phyloP scores from a whole-genome alignment of 345 rosid genomes.

The Gossypium sturtianum region DNA sequence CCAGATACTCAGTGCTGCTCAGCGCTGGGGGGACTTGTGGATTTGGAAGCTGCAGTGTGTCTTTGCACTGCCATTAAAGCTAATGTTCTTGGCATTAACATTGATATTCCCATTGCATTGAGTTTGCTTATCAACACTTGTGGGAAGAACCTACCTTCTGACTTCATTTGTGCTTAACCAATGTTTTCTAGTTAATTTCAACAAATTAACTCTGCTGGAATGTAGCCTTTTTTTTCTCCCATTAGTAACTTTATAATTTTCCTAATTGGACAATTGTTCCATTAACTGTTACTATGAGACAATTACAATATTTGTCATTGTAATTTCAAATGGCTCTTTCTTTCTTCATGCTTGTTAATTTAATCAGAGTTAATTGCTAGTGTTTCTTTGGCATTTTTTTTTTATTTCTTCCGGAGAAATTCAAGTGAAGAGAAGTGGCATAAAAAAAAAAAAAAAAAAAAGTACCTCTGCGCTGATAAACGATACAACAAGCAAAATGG shows the following conservation, averaged over 20 bases:
- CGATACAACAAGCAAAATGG: no score
- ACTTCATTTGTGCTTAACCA: slow-evolving; percentile 48
- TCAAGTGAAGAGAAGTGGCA: neutral
- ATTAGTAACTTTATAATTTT: no score
- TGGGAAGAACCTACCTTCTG: slow-evolving; percentile 68
- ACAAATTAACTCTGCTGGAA: neutral
- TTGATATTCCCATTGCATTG: slow-evolving; percentile 54
- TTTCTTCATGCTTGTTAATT: neutral
- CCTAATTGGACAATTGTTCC: neutral
- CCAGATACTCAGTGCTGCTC: slow-evolving; percentile 66
- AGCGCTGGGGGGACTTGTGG: slow-evolving; percentile 47
- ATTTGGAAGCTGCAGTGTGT: slow-evolving; percentile 63
- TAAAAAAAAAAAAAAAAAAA: no score
- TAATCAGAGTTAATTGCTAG: neutral
- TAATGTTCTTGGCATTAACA: slow-evolving; percentile 53
- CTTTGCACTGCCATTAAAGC: slow-evolving; percentile 78
- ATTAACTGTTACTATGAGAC: neutral
- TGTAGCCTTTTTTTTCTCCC: neutral
- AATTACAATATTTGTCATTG: slow-evolving; percentile 1
- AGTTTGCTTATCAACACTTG: slow-evolving; percentile 68
- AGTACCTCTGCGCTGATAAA: no score
- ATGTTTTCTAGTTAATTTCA: neutral
- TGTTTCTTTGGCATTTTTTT: neutral
- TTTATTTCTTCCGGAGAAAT: neutral
- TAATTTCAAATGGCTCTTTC: neutral